Base-by-base conservation (phyloP, 2,329 filamentous ascomycete species). In the Pseudogymnoascus sp. region DNA sequence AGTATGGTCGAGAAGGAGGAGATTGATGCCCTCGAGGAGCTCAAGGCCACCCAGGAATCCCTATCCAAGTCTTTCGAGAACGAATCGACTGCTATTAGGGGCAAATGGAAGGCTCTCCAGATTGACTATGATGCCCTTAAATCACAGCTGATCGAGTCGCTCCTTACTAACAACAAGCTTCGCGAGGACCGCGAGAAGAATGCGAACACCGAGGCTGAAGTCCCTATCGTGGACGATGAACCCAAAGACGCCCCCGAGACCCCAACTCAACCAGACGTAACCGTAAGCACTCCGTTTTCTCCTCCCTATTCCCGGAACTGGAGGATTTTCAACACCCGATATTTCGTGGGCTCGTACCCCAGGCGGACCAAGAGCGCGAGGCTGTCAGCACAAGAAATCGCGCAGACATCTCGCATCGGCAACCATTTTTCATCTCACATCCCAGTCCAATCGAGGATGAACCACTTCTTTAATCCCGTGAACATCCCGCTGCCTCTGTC, bases 91-190 rank as follows among this genome's bases (percentile, higher is more conserved):
- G 76, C 78, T 28, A 76, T 83, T 67, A 80, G 84, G 66, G 78
- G 76, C 65, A 81, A 83, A 68, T 76, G 80, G 66, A 79, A 78
- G 64, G 73, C 77, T 63, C 73, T 81, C 60, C 77, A 76, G 65
- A 76, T 78, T 63, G 83, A 87, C 71, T 77, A 79, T 60, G 83
- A 86, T 62, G 78, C 81, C 65, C 80, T 84, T 69, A 83, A 85
- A 74, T 79, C 79, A 57, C 84, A 87, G 70, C 78, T 87, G 23
- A 79, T 87, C 67, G 79, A 84, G 42, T 81, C 83, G 50, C 77
- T 87, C 17, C 77, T 87, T 53, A 79, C 81, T 66, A 87, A 87
- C 71, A 84, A 87, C 65, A 81, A 82, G 72, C 76, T 86, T 62
- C 79, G 82, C 63, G 82, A 83, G 71, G 78, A 83, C 64, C 74